These are phyloP conservation scores for Turnera subulata DNA, from an alignment of 345 rosid genomes.

Conservation along the genomic window DNA sequence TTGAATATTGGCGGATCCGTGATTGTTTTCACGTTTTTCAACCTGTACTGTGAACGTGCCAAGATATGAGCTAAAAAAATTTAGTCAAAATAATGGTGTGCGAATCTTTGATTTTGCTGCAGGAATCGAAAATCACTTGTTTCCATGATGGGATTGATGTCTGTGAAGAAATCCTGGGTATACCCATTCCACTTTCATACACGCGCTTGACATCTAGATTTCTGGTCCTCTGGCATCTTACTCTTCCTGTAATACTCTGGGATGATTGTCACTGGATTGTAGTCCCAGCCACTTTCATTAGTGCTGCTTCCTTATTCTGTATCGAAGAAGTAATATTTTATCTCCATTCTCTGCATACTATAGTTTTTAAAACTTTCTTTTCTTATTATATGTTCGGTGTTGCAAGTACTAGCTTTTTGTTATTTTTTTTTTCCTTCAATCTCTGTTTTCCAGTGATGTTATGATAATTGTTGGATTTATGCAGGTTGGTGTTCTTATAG, in stretches of 20 bases:
- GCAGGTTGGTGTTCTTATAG: slow-evolving; percentile 95
- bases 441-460: background rate
- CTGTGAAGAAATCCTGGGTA: slow-evolving; percentile 81
- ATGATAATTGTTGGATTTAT: slow-evolving; percentile 5
- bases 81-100: too few relatives aligned
- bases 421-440: background rate
- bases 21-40: too few relatives aligned
- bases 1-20: too few relatives aligned
- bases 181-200: slow-evolving; percentile 89
- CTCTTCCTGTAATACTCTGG: slow-evolving; percentile 94
- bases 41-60: too few relatives aligned
- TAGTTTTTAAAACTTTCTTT: too few relatives aligned
- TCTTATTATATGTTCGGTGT: background rate
- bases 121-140: slow-evolving; percentile 73
- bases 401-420: too few relatives aligned
- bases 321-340: slow-evolving; percentile 71
- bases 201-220: slow-evolving; percentile 93
- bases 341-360: background rate
- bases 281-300: slow-evolving; percentile 91
- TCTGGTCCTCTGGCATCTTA: slow-evolving; percentile 92
- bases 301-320: slow-evolving; percentile 97
- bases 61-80: background rate
- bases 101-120: slow-evolving; percentile 15
- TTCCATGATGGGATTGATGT: slow-evolving; percentile 84
- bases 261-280: slow-evolving; percentile 98